phyloP scores from a whole-genome alignment of 805 yeast genomes.

The Wickerhamiella vanderwaltii region DNA sequence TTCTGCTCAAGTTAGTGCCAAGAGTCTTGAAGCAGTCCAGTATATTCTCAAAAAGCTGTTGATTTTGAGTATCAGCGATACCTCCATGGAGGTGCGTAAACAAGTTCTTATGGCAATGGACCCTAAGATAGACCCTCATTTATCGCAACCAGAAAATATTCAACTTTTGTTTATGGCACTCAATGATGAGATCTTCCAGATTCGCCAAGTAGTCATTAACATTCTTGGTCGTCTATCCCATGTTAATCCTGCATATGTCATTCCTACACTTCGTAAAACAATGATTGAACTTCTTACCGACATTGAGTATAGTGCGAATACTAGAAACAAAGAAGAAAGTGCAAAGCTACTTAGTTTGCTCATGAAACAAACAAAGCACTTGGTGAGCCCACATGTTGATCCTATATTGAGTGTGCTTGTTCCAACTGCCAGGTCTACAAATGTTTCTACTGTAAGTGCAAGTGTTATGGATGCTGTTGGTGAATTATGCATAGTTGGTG shows the following conservation, averaged over 20 bases:
- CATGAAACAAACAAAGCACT: slow-evolving; percentile 63
- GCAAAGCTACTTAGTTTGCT: slow-evolving; percentile 62
- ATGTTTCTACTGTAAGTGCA: slow-evolving; percentile 66
- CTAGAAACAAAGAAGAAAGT: slow-evolving; percentile 74
- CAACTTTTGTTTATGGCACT: slow-evolving; percentile 73
- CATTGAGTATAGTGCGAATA: slow-evolving; percentile 65
- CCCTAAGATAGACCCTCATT: slow-evolving; percentile 72
- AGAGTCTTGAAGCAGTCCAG: slow-evolving; percentile 70
- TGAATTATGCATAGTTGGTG: slow-evolving; percentile 77
- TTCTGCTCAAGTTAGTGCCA: slow-evolving; percentile 68
- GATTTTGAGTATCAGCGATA: slow-evolving; percentile 78
- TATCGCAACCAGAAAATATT: slow-evolving; percentile 89
- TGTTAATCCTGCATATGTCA: slow-evolving; percentile 89
- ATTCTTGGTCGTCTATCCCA: slow-evolving; percentile 74
- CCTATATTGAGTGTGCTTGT: slow-evolving; percentile 79
- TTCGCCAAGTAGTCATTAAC: slow-evolving; percentile 64
- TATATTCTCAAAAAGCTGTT: slow-evolving; percentile 72
- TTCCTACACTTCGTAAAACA: slow-evolving; percentile 81
- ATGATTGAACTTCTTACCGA: slow-evolving; percentile 76
- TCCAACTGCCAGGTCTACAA: slow-evolving; percentile 58
- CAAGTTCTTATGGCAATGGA: slow-evolving; percentile 67
- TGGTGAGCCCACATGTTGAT: slow-evolving; percentile 82
- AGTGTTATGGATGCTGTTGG: slow-evolving; percentile 81
- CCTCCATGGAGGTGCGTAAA: slow-evolving; percentile 70
- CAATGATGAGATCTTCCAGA: slow-evolving; percentile 79